Evolutionary conservation across 208 protist species (phyloP).

Genomic region (Herpetomonas samuelpessoai): DNA sequence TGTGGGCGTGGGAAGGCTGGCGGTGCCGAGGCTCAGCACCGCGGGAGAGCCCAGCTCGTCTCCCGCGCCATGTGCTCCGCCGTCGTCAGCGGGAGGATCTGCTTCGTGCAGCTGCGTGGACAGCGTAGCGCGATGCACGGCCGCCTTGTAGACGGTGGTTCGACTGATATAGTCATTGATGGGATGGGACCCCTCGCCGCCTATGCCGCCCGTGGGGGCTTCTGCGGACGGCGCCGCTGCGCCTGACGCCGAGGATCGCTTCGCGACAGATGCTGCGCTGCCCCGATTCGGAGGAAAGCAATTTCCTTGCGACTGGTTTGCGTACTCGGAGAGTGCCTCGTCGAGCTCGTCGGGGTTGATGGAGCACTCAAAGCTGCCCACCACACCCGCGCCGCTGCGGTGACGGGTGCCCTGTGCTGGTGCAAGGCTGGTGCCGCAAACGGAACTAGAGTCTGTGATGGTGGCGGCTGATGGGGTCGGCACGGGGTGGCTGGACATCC

Average conservation of each 20-base stretch:
- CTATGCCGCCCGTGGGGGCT: background rate
- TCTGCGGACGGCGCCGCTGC: background rate
- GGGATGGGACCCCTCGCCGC: conserved; percentile 10
- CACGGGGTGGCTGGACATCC: background rate
- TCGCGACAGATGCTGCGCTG: background rate
- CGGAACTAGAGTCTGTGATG: background rate
- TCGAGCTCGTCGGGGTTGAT: conserved; percentile 3
- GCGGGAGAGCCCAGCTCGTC: too few relatives aligned
- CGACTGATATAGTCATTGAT: conserved; percentile 68
- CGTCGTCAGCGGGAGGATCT: background rate
- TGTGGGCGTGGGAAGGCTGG: too few relatives aligned
- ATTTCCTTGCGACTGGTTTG: background rate
- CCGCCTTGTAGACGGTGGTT: conserved; percentile 38
- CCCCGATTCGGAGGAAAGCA: background rate
- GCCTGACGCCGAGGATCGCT: background rate
- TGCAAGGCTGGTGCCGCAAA: too few relatives aligned
- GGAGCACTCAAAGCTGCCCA: conserved; percentile 8
- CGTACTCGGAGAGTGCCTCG: conserved; percentile 4
- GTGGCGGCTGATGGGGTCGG: too few relatives aligned
- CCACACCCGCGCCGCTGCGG: background rate
- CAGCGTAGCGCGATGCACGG: conserved; percentile 12
- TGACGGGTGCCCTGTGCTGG: too few relatives aligned
- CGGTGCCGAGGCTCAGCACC: too few relatives aligned
- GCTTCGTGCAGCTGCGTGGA: conserved; percentile 1
- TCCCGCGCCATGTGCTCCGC: too few relatives aligned